These are phyloP conservation scores for Xanthoceras sorbifolium DNA, from an alignment of 345 rosid genomes.

Conservation along the genomic window DNA sequence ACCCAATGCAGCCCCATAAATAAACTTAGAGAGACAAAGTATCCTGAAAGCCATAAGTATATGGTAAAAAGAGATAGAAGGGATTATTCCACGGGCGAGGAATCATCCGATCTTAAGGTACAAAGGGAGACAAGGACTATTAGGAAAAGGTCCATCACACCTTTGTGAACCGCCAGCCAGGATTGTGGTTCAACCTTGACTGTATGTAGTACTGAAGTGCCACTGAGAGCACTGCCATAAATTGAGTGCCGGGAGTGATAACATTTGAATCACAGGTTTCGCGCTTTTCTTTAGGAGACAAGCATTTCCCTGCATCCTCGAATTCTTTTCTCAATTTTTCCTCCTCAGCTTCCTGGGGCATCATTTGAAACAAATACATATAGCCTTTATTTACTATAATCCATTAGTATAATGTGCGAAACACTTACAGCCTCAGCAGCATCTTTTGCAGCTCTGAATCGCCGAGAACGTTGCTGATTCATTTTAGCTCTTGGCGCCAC, in stretches of 20 bases:
- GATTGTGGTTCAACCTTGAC: constrained; percentile 74
- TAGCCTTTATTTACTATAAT: background rate
- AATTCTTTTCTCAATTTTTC: constrained; percentile 80
- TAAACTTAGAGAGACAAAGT: constrained; percentile 59
- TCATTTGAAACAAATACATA: constrained; percentile 10
- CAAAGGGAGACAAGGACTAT: constrained; percentile 19
- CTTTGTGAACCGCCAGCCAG: constrained; percentile 87
- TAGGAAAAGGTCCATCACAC: constrained; percentile 45
- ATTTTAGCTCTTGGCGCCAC: constrained; percentile 99
- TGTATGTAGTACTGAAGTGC: constrained; percentile 93
- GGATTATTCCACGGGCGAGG: constrained; percentile 57
- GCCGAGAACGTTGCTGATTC: constrained; percentile 96
- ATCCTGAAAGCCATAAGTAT: constrained; percentile 49
- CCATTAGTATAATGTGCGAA: constrained; percentile 12
- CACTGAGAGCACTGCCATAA: constrained; percentile 86
- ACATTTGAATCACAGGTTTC: constrained; percentile 94
- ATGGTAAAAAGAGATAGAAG: constrained; percentile 36
- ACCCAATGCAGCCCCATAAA: constrained; percentile 64
- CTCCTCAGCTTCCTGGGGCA: constrained; percentile 85
- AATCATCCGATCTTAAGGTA: constrained; percentile 48
- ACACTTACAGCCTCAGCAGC: constrained; percentile 85
- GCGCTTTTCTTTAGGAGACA: constrained; percentile 68
- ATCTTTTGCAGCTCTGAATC: constrained; percentile 97
- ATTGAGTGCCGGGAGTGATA: constrained; percentile 94
- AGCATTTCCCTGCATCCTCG: constrained; percentile 60